A percentile compares a stretch with the other conserved stretches of the same genome.
Evolutionary conservation across 352 stramenopile species (phyloP).

Genomic region (Plasmopara halstedii): DNA sequence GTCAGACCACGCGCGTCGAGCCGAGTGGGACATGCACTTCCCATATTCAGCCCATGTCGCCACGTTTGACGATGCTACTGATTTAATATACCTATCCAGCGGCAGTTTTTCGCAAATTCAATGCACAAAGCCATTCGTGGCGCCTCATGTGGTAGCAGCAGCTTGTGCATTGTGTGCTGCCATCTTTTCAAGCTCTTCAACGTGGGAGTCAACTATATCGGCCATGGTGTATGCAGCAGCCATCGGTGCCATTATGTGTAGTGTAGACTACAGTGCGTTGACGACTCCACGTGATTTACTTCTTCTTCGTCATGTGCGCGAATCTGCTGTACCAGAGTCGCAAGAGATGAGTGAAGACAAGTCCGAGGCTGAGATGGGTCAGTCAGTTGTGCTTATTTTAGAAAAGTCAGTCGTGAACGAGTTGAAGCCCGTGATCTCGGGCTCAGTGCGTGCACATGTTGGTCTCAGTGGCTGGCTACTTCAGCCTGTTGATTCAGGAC

Average conservation of each 20-base stretch:
- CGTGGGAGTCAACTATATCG: conserved; percentile 39
- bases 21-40: conserved; percentile 79
- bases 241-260: conserved; percentile 35
- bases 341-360: conserved; percentile 25
- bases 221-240: conserved; percentile 47
- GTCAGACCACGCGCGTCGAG: conserved; percentile 52
- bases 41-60: conserved; percentile 50
- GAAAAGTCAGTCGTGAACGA: conserved; percentile 78
- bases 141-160: conserved; percentile 38
- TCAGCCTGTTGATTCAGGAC: conserved; percentile 51
- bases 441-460: conserved; percentile 49
- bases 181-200: conserved; percentile 27
- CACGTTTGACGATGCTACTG: conserved; percentile 66
- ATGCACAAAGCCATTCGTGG: conserved; percentile 39
- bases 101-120: conserved; percentile 33
- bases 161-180: conserved; percentile 34
- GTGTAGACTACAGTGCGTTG: conserved; percentile 42
- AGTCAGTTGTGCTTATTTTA: conserved; percentile 61
- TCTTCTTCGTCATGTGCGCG: conserved; percentile 65
- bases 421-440: conserved; percentile 37
- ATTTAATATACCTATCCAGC: conserved; percentile 60
- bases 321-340: conserved; percentile 42
- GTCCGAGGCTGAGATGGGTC: conserved; percentile 37
- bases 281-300: conserved; percentile 57
- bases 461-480: conserved; percentile 68